Evolutionary conservation across 352 stramenopile species (phyloP).

Genomic region (Globisporangium sylvaticum): DNA sequence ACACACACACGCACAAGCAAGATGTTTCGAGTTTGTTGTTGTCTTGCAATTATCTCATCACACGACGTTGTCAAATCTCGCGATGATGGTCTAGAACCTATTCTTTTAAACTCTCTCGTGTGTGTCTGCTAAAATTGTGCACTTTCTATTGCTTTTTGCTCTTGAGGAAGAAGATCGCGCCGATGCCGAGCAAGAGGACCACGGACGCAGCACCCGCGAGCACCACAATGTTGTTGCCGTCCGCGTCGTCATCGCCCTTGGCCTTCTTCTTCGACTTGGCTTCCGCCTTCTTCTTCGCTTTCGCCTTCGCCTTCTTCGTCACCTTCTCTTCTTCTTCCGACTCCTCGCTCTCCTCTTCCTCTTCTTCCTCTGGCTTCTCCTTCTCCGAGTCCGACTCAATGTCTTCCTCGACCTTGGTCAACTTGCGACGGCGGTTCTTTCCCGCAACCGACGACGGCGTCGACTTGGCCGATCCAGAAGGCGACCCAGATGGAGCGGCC

Average conservation of each 20-base stretch:
- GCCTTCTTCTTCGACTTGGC: slow-evolving; percentile 31
- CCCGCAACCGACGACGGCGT: slow-evolving; percentile 25
- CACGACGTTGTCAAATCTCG: background rate
- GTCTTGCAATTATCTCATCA: background rate
- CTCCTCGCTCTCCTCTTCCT: slow-evolving; percentile 18
- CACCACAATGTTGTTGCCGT: slow-evolving; percentile 20
- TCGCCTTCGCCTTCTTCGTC: slow-evolving; percentile 41
- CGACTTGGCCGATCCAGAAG: slow-evolving; percentile 28
- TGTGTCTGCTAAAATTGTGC: background rate
- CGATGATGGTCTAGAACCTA: background rate
- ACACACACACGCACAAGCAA: too few relatives aligned
- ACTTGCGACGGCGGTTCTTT: slow-evolving; percentile 38
- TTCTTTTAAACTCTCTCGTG: background rate
- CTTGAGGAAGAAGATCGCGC: slow-evolving; percentile 54
- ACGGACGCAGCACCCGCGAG: slow-evolving; percentile 36
- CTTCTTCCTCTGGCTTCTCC: slow-evolving; percentile 31
- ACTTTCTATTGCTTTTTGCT: slow-evolving; percentile 45
- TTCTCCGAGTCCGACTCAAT: slow-evolving; percentile 38
- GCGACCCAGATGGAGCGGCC: slow-evolving; percentile 2
- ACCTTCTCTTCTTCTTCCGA: slow-evolving; percentile 42
- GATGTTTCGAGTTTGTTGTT: too few relatives aligned
- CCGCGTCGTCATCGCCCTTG: background rate
- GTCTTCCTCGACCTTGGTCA: slow-evolving; percentile 83
- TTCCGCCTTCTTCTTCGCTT: slow-evolving; percentile 35
- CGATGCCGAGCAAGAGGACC: slow-evolving; percentile 43